These are phyloP conservation scores for Xerocomellus amylosporus DNA, from an alignment of 768 basidiomycete genomes.

Conservation along the genomic window DNA sequence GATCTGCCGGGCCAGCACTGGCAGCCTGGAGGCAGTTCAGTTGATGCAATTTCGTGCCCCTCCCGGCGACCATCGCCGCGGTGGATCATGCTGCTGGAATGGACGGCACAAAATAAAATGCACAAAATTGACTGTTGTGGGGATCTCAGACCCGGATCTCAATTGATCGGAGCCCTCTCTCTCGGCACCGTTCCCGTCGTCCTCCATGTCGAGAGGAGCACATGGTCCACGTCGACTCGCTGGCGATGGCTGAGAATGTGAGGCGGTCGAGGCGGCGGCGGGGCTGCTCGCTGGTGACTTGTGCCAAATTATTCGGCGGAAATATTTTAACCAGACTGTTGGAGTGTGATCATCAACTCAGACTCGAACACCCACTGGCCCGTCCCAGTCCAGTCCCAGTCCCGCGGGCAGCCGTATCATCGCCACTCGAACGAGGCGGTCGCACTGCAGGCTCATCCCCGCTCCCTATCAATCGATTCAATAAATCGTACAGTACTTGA, in stretches of 20 bases:
- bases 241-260: not conserved
- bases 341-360: conserved; percentile 20
- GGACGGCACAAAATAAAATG: not conserved
- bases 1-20: not conserved
- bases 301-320: conserved; percentile 24
- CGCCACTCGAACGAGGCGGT: not conserved
- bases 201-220: not conserved
- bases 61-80: not conserved
- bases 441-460: conserved; percentile 2
- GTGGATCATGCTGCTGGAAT: conserved; percentile 1
- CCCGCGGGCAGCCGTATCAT: not conserved
- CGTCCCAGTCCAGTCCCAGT: not conserved
- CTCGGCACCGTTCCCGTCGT: conserved; percentile 26
- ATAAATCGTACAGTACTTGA: conserved; percentile 10
- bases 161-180: conserved; percentile 23
- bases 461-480: conserved; percentile 15
- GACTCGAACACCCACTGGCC: conserved; percentile 16
- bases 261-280: not conserved
- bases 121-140: not conserved
- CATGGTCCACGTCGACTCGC: conserved; percentile 3
- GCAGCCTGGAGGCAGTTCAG: not conserved
- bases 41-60: not conserved
- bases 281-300: conserved; percentile 1
- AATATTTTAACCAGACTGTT: conserved; percentile 21
- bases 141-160: conserved; percentile 31